Percentiles rank a stretch among this genome's conserved stretches.
Conservation (phyloP, 345 rosid genomes). For the Boechera retrofracta region DNA sequence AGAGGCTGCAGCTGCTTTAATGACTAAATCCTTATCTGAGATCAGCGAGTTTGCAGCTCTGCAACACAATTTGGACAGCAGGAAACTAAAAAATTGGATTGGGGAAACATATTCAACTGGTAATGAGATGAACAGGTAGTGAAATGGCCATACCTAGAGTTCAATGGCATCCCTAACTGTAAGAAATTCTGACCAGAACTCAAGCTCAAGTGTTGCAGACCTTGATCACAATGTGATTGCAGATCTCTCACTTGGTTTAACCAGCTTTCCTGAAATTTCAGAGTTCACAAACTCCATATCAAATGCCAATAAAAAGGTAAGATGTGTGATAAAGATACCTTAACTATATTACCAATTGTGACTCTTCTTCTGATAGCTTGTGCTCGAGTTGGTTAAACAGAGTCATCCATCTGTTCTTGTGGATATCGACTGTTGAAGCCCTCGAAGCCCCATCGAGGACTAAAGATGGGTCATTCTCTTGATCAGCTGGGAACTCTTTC, state of each 20-base stretch:
- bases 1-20: conserved; percentile 94
- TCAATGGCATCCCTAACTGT: conserved; percentile 47
- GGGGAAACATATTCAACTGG: conserved; percentile 5
- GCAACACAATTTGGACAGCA: conserved; percentile 41
- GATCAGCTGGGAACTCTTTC: conserved; percentile 70
- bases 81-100: conserved; percentile 7
- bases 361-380: conserved; percentile 83
- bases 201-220: conserved; percentile 65
- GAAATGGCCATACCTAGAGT: conserved; percentile 44
- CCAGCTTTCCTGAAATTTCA: conserved; percentile 72
- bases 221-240: conserved; percentile 77
- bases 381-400: conserved; percentile 80
- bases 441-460: conserved; percentile 40
- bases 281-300: conserved; percentile 28
- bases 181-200: conserved; percentile 49
- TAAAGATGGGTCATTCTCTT: conserved; percentile 55
- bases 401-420: conserved; percentile 67
- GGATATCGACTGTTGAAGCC: conserved; percentile 52
- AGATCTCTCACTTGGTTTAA: conserved; percentile 70
- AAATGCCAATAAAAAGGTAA: conserved; percentile 20
- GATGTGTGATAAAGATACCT: conserved; percentile 5
- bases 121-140: conserved; percentile 50
- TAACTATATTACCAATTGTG: conserved; percentile 69
- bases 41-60: conserved; percentile 53
- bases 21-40: conserved; percentile 69